Evolutionary conservation across 768 basidiomycete genomes (phyloP).

Genomic region (Kwoniella sp.): DNA sequence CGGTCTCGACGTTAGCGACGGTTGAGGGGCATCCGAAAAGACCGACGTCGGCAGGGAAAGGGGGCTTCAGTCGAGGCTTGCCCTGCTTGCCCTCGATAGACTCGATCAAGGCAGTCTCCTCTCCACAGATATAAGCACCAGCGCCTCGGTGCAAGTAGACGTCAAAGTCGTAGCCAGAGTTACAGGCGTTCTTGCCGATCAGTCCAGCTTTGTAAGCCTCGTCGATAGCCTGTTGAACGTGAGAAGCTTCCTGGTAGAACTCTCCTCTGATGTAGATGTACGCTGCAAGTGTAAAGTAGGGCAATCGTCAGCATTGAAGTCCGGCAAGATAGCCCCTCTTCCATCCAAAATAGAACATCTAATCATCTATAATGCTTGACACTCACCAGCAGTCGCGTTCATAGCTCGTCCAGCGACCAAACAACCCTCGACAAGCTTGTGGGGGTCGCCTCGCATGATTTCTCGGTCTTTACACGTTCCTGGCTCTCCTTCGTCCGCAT

Average conservation of each 20-base stretch:
- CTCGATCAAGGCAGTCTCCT: constrained; percentile 97
- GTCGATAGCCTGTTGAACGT: constrained; percentile 91
- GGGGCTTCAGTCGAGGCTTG: constrained; percentile 95
- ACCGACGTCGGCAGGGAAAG: constrained; percentile 97
- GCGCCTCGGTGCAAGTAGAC: constrained; percentile 98
- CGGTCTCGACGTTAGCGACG: constrained; percentile 97
- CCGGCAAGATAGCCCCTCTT: too few species aligned
- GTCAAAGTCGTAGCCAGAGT: constrained; percentile 90
- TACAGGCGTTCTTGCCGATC: constrained; percentile 87
- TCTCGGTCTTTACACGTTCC: constrained; percentile 99
- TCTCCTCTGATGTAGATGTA: constrained; percentile 99
- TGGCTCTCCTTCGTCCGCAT: constrained; percentile 97
- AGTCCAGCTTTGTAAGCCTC: constrained; percentile 90
- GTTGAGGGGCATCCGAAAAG: constrained; percentile 96
- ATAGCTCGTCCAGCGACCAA: constrained; percentile 94
- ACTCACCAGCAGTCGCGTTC: constrained; percentile 81
- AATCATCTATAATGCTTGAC: not conserved
- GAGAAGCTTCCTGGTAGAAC: constrained; percentile 91
- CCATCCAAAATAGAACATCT: too few species aligned
- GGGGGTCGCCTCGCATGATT: constrained; percentile 95
- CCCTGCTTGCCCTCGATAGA: constrained; percentile 97
- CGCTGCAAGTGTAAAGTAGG: constrained; percentile 59
- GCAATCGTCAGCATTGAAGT: not conserved
- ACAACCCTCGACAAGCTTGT: constrained; percentile 97
- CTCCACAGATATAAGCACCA: constrained; percentile 97